A percentile compares a stretch with the other conserved stretches of the same genome.
phyloP scores from a whole-genome alignment of 2,329 filamentous ascomycete genomes.

The Exophiala sp. region DNA sequence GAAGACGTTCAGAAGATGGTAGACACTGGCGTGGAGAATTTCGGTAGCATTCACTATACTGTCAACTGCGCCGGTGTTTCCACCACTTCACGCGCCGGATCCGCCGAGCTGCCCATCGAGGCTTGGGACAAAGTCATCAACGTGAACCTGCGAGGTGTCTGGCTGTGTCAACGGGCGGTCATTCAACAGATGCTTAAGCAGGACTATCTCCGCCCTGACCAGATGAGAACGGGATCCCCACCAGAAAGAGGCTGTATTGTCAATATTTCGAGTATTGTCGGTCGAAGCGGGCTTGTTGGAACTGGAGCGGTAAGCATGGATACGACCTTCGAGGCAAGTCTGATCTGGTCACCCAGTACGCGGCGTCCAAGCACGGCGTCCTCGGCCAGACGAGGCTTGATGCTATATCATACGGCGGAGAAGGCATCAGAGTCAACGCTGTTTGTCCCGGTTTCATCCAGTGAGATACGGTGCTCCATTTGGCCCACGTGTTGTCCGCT shows the following conservation, averaged over 20 bases:
- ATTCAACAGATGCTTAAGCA: constrained; percentile 47
- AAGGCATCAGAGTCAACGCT: constrained; percentile 29
- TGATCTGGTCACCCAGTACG: constrained; percentile 48
- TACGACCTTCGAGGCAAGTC: neutral
- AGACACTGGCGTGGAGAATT: too few relatives aligned
- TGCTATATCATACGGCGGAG: constrained; percentile 53
- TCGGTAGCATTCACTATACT: constrained; percentile 41
- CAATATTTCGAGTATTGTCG: constrained; percentile 44
- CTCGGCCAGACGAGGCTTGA: constrained; percentile 56
- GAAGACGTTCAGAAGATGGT: too few relatives aligned
- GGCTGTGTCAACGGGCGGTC: constrained; percentile 45
- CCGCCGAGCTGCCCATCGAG: constrained; percentile 7
- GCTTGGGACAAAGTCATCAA: constrained; percentile 52
- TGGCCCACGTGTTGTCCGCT: neutral
- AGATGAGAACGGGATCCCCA: constrained; percentile 25
- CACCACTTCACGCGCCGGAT: constrained; percentile 38
- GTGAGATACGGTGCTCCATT: neutral
- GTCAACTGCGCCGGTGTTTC: constrained; percentile 55
- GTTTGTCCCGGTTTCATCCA: constrained; percentile 28
- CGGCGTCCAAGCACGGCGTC: constrained; percentile 56
- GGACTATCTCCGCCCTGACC: constrained; percentile 19
- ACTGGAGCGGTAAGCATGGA: constrained; percentile 1
- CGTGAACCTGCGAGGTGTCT: constrained; percentile 54
- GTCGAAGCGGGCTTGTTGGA: neutral
- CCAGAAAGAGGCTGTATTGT: constrained; percentile 48